Evolutionary conservation across 2,329 filamentous ascomycete species (phyloP).

Genomic region (Cytospora leucostoma): DNA sequence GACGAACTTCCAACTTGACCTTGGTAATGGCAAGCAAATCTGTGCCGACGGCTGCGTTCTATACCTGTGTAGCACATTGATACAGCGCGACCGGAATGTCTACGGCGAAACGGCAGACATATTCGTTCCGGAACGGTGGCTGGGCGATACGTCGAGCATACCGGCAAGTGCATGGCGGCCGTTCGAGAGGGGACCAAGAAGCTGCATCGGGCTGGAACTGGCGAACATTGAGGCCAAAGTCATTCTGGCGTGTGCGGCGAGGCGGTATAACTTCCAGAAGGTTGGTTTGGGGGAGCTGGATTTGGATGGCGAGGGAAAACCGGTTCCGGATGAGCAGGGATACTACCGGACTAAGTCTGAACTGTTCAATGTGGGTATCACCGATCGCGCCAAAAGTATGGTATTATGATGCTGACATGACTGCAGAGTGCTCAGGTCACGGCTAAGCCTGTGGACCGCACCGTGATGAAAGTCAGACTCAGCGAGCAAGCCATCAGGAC

Average conservation of each 20-base stretch:
- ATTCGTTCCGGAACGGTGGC: conserved; percentile 46
- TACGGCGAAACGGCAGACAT: conserved; percentile 40
- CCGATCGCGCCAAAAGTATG: too few relatives aligned
- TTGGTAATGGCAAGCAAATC: conserved; percentile 33
- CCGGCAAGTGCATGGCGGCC: conserved; percentile 50
- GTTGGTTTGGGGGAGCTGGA: conserved; percentile 36
- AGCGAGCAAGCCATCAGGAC: conserved; percentile 17
- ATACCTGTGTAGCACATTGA: conserved; percentile 38
- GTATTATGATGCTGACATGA: conserved; percentile 13
- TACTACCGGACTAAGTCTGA: conserved; percentile 32
- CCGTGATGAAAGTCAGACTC: conserved; percentile 34
- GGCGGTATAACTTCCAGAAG: conserved; percentile 39
- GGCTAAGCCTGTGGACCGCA: conserved; percentile 34
- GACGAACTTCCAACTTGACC: conserved; percentile 35
- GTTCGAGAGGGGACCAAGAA: conserved; percentile 54
- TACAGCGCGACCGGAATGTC: conserved; percentile 40
- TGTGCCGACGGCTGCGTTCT: conserved; percentile 40
- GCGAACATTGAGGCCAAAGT: conserved; percentile 43
- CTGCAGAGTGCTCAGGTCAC: conserved; percentile 33
- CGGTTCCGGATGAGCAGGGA: conserved; percentile 31
- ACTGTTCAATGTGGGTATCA: conserved; percentile 34
- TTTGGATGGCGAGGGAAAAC: conserved; percentile 31
- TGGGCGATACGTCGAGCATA: conserved; percentile 32
- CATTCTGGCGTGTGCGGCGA: conserved; percentile 36
- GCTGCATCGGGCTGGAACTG: conserved; percentile 57